Conservation (phyloP, 2,329 filamentous ascomycete genomes). For the Scopulariopsis brevicaulis region DNA sequence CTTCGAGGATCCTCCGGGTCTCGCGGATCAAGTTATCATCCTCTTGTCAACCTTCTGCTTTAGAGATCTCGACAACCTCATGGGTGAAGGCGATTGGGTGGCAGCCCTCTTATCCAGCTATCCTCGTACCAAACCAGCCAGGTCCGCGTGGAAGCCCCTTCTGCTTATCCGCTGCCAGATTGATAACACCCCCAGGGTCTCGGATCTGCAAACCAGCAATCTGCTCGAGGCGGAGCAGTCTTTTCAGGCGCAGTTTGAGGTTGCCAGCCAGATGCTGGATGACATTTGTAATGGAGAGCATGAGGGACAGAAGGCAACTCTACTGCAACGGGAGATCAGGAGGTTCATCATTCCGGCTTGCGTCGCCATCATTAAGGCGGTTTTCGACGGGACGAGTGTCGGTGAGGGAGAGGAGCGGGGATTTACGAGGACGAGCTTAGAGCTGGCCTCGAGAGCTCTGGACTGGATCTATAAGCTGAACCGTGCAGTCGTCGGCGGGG, state of each 20-base stretch:
- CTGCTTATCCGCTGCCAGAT: conserved; percentile 6
- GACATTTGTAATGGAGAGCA: not conserved
- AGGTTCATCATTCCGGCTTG: conserved; percentile 4
- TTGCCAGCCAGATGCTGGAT: not conserved
- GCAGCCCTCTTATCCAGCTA: not conserved
- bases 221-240: not conserved
- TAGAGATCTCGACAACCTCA: not conserved
- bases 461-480: not conserved
- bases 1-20: not conserved
- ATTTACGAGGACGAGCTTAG: not conserved
- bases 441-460: not conserved
- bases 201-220: not conserved
- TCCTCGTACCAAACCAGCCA: not conserved
- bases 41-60: not conserved
- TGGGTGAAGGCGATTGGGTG: conserved; percentile 1
- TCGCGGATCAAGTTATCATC: not conserved
- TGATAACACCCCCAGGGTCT: not conserved
- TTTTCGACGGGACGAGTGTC: not conserved
- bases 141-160: conserved; percentile 6
- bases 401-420: not conserved
- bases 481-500: not conserved
- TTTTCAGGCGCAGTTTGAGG: conserved; percentile 4
- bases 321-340: not conserved
- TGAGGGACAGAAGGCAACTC: not conserved
- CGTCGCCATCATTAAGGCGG: conserved; percentile 1